Evolutionary conservation across 306 rosid genomes (phyloP).

Genomic region (Trichosanthes cucumerina): DNA sequence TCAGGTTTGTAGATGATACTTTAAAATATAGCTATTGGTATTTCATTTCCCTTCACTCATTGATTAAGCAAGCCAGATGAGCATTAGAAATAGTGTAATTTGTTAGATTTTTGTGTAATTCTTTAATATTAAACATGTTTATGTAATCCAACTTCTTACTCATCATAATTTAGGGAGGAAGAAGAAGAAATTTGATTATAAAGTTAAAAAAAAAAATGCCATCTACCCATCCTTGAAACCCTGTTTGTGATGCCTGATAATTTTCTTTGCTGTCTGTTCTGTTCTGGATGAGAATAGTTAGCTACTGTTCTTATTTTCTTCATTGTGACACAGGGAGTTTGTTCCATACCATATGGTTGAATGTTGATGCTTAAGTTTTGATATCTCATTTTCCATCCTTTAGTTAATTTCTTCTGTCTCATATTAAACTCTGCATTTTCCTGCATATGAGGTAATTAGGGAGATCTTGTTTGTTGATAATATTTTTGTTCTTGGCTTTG

Average conservation of each 20-base stretch:
- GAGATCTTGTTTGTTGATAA: background rate
- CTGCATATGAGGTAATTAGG: too few relatives aligned
- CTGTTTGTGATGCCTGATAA: background rate
- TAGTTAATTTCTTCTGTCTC: background rate
- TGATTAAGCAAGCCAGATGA: conserved; percentile 33
- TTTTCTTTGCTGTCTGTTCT: background rate
- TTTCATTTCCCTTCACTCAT: conserved; percentile 13
- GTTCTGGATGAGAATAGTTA: background rate
- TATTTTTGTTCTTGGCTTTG: background rate
- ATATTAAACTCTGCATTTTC: background rate
- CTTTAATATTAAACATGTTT: conserved; percentile 38
- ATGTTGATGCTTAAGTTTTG: background rate
- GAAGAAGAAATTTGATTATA: conserved; percentile 23
- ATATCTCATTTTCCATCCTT: background rate
- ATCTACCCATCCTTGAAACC: background rate
- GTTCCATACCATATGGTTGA: background rate
- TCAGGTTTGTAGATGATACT: conserved; percentile 38
- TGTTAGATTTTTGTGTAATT: conserved; percentile 41
- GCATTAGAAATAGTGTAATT: conserved; percentile 29
- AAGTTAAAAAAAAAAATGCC: background rate
- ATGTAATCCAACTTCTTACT: conserved; percentile 16
- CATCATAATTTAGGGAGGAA: conserved; percentile 16
- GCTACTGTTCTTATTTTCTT: background rate
- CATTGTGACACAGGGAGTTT: background rate
- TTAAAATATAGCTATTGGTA: conserved; percentile 25